phyloP scores from a whole-genome alignment of 2,329 filamentous ascomycete genomes.

The Conoideocrella luteorostrata region DNA sequence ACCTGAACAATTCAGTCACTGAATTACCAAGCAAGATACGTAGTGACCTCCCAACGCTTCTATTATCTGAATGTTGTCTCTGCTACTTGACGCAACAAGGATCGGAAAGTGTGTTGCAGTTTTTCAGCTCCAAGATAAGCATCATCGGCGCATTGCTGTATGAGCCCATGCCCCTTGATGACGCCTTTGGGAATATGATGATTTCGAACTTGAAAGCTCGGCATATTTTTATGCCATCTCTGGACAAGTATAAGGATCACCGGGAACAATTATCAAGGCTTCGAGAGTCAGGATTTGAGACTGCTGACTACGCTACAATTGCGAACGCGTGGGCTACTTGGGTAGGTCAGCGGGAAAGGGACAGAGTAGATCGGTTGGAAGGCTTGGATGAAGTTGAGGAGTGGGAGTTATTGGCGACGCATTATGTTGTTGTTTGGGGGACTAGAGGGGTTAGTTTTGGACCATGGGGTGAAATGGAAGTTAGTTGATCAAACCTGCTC shows the following conservation, averaged over 20 bases:
- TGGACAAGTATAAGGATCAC: slow-evolving; percentile 65
- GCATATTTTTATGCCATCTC: slow-evolving; percentile 76
- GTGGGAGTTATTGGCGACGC: slow-evolving; percentile 76
- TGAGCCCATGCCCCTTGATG: slow-evolving; percentile 78
- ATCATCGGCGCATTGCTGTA: slow-evolving; percentile 65
- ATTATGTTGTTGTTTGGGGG: slow-evolving; percentile 89
- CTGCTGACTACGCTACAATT: slow-evolving; percentile 37
- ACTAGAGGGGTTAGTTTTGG: slow-evolving; percentile 45
- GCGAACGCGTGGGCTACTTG: slow-evolving; percentile 68
- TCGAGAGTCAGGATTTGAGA: slow-evolving; percentile 55
- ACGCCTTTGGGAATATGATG: slow-evolving; percentile 90
- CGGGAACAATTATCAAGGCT: slow-evolving; percentile 64
- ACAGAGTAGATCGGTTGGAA: slow-evolving; percentile 71
- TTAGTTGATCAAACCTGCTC: too few species aligned
- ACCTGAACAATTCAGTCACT: slow-evolving; percentile 30
- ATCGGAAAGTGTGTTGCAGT: slow-evolving; percentile 57
- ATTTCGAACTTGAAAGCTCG: slow-evolving; percentile 78
- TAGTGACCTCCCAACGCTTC: slow-evolving; percentile 63
- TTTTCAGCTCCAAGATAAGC: slow-evolving; percentile 50
- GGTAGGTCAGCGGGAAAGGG: slow-evolving; percentile 65
- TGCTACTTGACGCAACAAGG: slow-evolving; percentile 70
- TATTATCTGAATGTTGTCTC: slow-evolving; percentile 93
- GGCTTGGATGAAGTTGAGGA: slow-evolving; percentile 95
- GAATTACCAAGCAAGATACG: slow-evolving; percentile 28
- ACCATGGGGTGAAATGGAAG: not conserved